These are phyloP conservation scores for Penicillium arizonense DNA, from an alignment of 495 filamentous ascomycete species.

Conservation along the genomic window DNA sequence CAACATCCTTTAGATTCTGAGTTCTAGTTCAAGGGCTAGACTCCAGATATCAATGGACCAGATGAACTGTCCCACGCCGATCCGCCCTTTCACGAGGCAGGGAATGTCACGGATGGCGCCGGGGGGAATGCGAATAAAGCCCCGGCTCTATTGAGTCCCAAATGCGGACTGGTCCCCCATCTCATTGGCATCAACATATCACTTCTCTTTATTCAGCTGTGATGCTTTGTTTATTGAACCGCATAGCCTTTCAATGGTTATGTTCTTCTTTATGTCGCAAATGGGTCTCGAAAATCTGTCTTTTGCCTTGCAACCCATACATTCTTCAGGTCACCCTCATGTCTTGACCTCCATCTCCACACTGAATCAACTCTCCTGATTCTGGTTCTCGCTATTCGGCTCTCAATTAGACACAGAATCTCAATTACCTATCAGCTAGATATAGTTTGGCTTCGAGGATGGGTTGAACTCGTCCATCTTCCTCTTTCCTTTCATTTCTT, in stretches of 20 bases:
- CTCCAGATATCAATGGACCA: no score
- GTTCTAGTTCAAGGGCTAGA: no score
- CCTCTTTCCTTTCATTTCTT: background rate
- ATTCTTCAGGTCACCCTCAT: slow-evolving; percentile 1
- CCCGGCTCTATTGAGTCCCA: background rate
- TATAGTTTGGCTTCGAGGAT: slow-evolving; percentile 4
- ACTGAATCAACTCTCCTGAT: slow-evolving; percentile 1
- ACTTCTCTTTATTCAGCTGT: background rate
- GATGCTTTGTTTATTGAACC: background rate
- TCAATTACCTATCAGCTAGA: background rate
- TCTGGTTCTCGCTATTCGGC: background rate
- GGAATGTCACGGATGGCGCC: background rate
- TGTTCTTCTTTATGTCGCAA: slow-evolving; percentile 2
- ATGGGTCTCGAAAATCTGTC: background rate
- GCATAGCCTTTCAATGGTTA: background rate
- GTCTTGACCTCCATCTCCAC: background rate
- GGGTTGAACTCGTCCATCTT: background rate
- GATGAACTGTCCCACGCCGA: no score
- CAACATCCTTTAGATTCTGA: no score
- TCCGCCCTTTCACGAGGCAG: background rate
- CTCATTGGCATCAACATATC: background rate
- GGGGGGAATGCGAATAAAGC: background rate
- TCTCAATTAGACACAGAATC: slow-evolving; percentile 1
- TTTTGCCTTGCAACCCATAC: slow-evolving; percentile 9
- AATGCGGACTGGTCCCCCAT: slow-evolving; percentile 1